A percentile compares a stretch with the other conserved stretches of the same genome.
phyloP scores from a whole-genome alignment of 2,329 filamentous ascomycete genomes.

The Arachnomyces sp. region DNA sequence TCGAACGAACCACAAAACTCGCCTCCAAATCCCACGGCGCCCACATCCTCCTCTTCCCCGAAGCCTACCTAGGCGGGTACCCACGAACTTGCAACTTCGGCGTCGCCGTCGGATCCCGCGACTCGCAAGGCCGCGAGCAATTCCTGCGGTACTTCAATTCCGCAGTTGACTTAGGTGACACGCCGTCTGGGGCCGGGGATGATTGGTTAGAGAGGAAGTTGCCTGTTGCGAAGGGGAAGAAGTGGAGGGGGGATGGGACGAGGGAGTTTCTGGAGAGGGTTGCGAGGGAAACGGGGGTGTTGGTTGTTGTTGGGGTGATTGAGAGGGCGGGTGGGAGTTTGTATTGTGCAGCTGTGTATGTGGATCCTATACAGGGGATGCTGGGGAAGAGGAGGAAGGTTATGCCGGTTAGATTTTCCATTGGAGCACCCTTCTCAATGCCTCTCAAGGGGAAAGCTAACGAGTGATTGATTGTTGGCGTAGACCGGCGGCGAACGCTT shows the following conservation, averaged over 20 bases:
- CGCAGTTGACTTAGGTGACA: conserved; percentile 79
- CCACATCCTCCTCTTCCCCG: conserved; percentile 76
- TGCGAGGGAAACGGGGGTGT: conserved; percentile 68
- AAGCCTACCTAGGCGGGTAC: conserved; percentile 88
- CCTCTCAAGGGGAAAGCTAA: neutral
- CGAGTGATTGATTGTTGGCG: too few species aligned
- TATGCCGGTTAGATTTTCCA: conserved; percentile 59
- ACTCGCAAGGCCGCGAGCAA: conserved; percentile 64
- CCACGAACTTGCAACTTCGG: conserved; percentile 75
- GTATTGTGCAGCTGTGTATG: conserved; percentile 76
- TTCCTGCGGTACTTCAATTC: conserved; percentile 70
- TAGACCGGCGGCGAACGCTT: conserved; percentile 71
- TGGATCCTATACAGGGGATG: conserved; percentile 62
- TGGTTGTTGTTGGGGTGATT: conserved; percentile 70
- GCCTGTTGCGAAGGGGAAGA: conserved; percentile 42
- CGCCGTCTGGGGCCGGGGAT: conserved; percentile 58
- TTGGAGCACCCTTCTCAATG: neutral
- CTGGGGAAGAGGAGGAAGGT: conserved; percentile 86
- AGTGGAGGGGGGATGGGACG: conserved; percentile 61
- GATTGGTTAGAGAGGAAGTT: conserved; percentile 61
- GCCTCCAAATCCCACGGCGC: conserved; percentile 51
- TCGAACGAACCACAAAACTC: conserved; percentile 53
- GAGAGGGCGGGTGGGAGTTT: conserved; percentile 73
- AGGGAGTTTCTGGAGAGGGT: conserved; percentile 70
- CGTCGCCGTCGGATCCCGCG: conserved; percentile 61